A percentile compares a stretch with the other conserved stretches of the same genome.
Evolutionary conservation across 148 eudicot species (phyloP).

Genomic region (Selenicereus undatus): DNA sequence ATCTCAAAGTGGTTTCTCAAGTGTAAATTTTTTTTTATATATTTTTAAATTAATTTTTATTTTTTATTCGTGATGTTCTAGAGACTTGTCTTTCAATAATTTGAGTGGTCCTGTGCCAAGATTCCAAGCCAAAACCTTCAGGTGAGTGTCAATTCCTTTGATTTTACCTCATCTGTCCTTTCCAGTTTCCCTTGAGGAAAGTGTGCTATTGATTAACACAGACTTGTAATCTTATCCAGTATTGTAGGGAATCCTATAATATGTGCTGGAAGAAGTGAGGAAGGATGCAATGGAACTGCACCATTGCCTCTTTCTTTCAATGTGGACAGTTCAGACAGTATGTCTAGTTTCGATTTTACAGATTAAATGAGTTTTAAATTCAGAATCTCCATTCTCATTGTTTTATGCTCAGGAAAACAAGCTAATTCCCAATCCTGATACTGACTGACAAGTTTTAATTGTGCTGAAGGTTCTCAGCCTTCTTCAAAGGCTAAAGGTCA

Average conservation of each 20-base stretch:
- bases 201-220: slow-evolving; percentile 5
- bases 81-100: slow-evolving; percentile 91
- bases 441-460: slow-evolving; percentile 10
- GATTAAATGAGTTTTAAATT: not conserved
- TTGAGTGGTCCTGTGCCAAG: slow-evolving; percentile 90
- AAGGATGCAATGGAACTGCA: slow-evolving; percentile 71
- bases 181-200: not conserved
- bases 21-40: not conserved
- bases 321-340: slow-evolving; percentile 52
- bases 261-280: slow-evolving; percentile 69
- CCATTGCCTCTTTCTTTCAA: slow-evolving; percentile 68
- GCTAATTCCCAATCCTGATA: not conserved
- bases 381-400: too few species aligned
- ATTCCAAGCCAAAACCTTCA: slow-evolving; percentile 76
- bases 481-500: slow-evolving; percentile 48
- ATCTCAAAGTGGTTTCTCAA: not conserved
- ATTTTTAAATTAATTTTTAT: not conserved
- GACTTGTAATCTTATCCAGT: slow-evolving; percentile 31
- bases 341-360: slow-evolving; percentile 20
- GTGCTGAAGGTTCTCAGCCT: slow-evolving; percentile 41
- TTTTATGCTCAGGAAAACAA: not conserved
- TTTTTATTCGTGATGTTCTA: slow-evolving; percentile 29
- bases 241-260: slow-evolving; percentile 76
- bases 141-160: slow-evolving; percentile 36
- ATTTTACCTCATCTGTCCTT: not conserved